Base-by-base conservation (phyloP, 768 basidiomycete genomes). In the Russula sp. region DNA sequence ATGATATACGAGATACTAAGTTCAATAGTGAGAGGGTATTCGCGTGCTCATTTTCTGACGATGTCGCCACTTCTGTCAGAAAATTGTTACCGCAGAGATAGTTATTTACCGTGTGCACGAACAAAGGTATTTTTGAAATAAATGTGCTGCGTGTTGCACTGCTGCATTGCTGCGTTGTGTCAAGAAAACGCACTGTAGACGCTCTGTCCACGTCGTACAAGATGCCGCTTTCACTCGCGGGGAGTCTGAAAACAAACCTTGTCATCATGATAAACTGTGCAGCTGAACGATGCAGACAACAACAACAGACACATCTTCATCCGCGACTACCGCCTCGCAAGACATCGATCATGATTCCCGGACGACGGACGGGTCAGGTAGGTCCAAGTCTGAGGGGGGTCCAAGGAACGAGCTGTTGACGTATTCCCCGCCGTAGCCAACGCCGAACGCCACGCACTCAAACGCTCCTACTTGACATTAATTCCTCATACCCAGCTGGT, bases 401-500 rank as follows among this genome's bases (percentile, higher is more conserved):
- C 32, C 16, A 18, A n/a, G 16, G 18, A n/a, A 13, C 7, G 39
- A 11, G 3, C 49, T 11, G 13, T n/a, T 54, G 31, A 55, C 27
- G 54, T 37, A n/a, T 39, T 47, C 32, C 22, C 34, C 66, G 42
- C 72, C 56, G 74, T 61, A 61, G 60, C 59, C 74, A 82, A 84
- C 40, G 71, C 69, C 37, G 78, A 77, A 66, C 71, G 71, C 70
- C 79, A 84, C 72, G 78, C 84, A 55, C 82, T 87, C 75, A 90
- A 89, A 72, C 81, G 83, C 66, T 81, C 82, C 65, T 92, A 91
- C 75, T 78, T 92, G 48, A 78, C 79, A 27, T 78, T 89, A 22
- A 78, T 92, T 8, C 80, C 84, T 27, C 82, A 80, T 22, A 79
- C 82, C 50, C 87, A 91, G 74, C 80, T 91, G 70, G 88, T 91